Base-by-base conservation (phyloP, 1,284 basidiomycete genomes). In the Agaricales sp. region DNA sequence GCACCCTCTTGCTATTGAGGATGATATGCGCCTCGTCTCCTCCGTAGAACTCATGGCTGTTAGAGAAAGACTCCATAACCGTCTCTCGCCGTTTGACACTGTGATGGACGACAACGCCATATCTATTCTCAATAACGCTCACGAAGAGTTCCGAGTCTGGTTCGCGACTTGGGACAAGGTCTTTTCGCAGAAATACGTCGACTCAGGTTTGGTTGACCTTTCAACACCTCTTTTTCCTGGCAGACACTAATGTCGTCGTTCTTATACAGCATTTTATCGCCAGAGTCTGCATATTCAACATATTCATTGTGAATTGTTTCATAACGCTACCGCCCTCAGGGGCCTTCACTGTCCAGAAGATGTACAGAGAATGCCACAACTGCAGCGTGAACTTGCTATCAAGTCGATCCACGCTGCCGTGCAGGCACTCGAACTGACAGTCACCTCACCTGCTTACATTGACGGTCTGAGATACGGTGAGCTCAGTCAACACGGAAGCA, bases 1-100 rank as follows among this genome's bases (percentile, higher is more conserved):
- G 55, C 92, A 95, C 61, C 92, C 92, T 13, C 69, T 94, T 18
- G 80, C 89, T 4, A 89, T 93, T 55, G 85, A 91, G 56, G 92
- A 94, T 54, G 92, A 96, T 58, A 92, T 91, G 76, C 82, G 92
- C 41, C 78, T 96, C n/a, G 88, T 95, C 16, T 93, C 92, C 4
- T 94, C 90, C 1, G 87, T 92, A 18, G 89, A 90, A 58, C 73
- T 90, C 48, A 87, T 89, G 77, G 77, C 77, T n/a, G 78, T 89
- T 54, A 78, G 87, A 46, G 87, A 90, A 60, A 70, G 79, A 26
- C 72, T 87, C 3, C 77, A 87, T 56, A 86, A 87, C 59, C 75
- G 74, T 11, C 65, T 90, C 35, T 73, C 78, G 23, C 82, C 82
- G 14, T 75, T 79, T 44, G 83, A 88, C 55, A 74, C 75, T 2